Percentiles rank a stretch among this genome's conserved stretches.
These are phyloP conservation scores for Krasilnikovozyma curviuscula DNA, from an alignment of 768 basidiomycete genomes.

Conservation along the genomic window DNA sequence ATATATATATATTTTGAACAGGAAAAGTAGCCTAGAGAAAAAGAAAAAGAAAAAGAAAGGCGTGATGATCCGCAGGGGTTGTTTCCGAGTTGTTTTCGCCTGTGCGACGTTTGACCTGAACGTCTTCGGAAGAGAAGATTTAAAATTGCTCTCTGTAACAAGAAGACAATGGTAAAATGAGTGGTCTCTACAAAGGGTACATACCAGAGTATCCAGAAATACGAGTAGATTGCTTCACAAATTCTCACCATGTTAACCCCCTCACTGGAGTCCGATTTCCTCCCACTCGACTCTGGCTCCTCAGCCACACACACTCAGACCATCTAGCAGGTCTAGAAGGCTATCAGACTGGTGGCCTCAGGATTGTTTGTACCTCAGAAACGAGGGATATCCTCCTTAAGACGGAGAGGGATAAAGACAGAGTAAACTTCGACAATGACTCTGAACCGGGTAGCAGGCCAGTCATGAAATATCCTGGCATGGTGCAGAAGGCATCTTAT, in stretches of 20 bases:
- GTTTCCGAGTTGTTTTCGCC: no score
- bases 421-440: no score
- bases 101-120: no score
- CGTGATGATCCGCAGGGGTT: no score
- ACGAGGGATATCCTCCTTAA: constrained; percentile 33
- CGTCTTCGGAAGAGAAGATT: no score
- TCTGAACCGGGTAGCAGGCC: no score
- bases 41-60: no score
- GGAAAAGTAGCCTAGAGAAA: no score
- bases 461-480: constrained; percentile 31
- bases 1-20: no score
- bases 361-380: constrained; percentile 19
- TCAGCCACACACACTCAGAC: constrained; percentile 78
- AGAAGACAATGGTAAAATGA: no score
- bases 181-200: constrained; percentile 37
- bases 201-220: constrained; percentile 55
- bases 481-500: constrained; percentile 37
- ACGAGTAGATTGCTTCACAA: constrained; percentile 64
- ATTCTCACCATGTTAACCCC: neutral
- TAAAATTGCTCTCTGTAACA: no score
- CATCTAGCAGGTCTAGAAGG: constrained; percentile 50
- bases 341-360: constrained; percentile 36
- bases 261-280: constrained; percentile 13
- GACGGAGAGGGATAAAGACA: constrained; percentile 23
- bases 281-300: constrained; percentile 42